Base-by-base conservation (phyloP, 345 rosid genomes). In the Aquilaria sinensis region DNA sequence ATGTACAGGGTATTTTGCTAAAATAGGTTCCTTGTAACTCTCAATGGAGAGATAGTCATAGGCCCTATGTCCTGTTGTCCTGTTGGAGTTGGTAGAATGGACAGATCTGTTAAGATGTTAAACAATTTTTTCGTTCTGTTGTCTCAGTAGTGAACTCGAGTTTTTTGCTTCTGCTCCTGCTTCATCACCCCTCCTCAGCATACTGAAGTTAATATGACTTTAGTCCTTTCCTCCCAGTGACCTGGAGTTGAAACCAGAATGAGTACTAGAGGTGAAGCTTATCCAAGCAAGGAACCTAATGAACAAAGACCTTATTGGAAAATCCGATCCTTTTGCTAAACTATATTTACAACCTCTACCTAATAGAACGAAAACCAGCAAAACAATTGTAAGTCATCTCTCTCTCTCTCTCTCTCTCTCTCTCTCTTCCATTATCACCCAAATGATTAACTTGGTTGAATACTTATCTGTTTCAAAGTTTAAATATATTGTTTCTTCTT, bases 291-390 rank as follows among this genome's bases (percentile, higher is more conserved):
- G 82, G 78, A 80, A 78, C 66, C 78, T 95, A 77, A 91, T 94
- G 45, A 95, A 91, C 80, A 95, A 95, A 78, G 99, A 95, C 70
- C 33, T 95, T 10, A 79, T 95, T 56, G 99, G 99, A 62, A 95
- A 91, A 81, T 95, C 99, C 5, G 99, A 95, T 80, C 99, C 99
- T 61, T 95, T 76, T 65, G 99, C 98, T 46, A 81, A 70, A 64
- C 6, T 95, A 51, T 87, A 74, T 56, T 73, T 91, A 63, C 92
- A 97, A 46, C 99, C 99, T 75, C 56, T 95, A 64, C 96, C 87
- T 52, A 80, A 78, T 60, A 79, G 70, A 72, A 95, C 75, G 68
- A 83, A 91, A 81, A 16, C 79, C 68, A 95, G 98, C 75, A 95
- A 79, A 80, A 81, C 80, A 52, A 85, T 91, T 65, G 23, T 16